These are phyloP conservation scores for Cenchrus purpureus DNA, from an alignment of 176 grass and related monocot genomes.

Conservation along the genomic window DNA sequence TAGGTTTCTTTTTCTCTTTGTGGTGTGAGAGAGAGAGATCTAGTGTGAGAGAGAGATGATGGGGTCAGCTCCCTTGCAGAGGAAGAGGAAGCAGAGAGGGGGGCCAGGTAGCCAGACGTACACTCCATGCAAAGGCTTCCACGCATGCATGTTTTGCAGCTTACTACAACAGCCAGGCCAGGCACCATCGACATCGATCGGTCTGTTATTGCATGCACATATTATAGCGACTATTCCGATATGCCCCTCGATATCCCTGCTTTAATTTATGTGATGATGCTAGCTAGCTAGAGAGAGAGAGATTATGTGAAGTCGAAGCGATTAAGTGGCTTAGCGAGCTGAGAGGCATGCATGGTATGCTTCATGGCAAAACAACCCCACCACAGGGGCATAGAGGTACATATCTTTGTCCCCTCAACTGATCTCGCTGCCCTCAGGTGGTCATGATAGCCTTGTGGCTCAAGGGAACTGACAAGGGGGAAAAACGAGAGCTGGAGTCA, in stretches of 20 bases:
- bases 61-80: conserved; percentile 35
- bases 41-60: conserved; percentile 15
- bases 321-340: conserved; percentile 51
- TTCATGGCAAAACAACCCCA: conserved; percentile 80
- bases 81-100: conserved; percentile 48
- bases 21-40: conserved; percentile 21
- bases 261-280: conserved; percentile 32
- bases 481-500: conserved; percentile 96
- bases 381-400: conserved; percentile 34
- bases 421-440: conserved; percentile 57
- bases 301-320: conserved; percentile 91
- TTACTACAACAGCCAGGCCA: conserved; percentile 48
- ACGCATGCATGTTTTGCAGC: conserved; percentile 67
- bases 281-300: neutral
- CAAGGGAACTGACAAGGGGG: conserved; percentile 71
- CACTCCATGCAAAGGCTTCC: conserved; percentile 91
- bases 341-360: conserved; percentile 70
- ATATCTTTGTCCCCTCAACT: conserved; percentile 51
- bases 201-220: conserved; percentile 67
- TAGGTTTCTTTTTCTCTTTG: neutral
- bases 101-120: conserved; percentile 75
- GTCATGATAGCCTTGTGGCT: conserved; percentile 82
- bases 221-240: conserved; percentile 50
- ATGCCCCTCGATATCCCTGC: conserved; percentile 4
- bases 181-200: conserved; percentile 27